Evolutionary conservation across 2,329 filamentous ascomycete genomes (phyloP).

Genomic region (Teratosphaeria pseudoeucalypti): DNA sequence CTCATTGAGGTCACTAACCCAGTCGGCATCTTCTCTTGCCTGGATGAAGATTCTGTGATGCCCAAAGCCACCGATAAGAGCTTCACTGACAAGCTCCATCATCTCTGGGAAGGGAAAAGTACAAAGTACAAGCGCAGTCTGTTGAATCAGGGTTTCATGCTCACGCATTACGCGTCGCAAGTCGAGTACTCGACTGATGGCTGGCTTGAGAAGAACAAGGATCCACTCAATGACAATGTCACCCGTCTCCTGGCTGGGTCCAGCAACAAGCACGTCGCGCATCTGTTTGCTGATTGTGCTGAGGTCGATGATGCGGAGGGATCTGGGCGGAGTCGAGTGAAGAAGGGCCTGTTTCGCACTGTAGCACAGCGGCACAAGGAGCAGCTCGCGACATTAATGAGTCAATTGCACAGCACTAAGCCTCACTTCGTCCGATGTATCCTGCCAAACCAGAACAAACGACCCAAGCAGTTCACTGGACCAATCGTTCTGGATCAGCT

Average conservation of each 20-base stretch:
- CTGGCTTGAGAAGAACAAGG: constrained; percentile 99
- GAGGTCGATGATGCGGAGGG: constrained; percentile 58
- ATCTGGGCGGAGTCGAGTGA: constrained; percentile 67
- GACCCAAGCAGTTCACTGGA: constrained; percentile 82
- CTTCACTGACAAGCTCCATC: constrained; percentile 96
- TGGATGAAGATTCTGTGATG: constrained; percentile 98
- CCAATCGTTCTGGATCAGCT: constrained; percentile 92
- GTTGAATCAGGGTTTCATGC: constrained; percentile 81
- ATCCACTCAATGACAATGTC: constrained; percentile 93
- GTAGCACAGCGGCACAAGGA: constrained; percentile 97
- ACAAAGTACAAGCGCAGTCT: constrained; percentile 84
- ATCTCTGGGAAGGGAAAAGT: constrained; percentile 91
- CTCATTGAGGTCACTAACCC: constrained; percentile 92
- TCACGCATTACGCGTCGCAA: constrained; percentile 95
- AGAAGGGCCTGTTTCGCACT: constrained; percentile 93
- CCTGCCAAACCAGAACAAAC: constrained; percentile 94
- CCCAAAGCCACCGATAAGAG: constrained; percentile 94
- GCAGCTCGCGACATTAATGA: constrained; percentile 93
- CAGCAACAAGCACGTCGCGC: constrained; percentile 69
- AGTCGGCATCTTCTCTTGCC: constrained; percentile 95
- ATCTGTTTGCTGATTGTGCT: constrained; percentile 78
- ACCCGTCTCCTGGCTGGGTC: constrained; percentile 79
- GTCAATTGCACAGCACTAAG: constrained; percentile 86
- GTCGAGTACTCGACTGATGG: constrained; percentile 92
- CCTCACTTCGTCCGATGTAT: constrained; percentile 98